Evolutionary conservation across 495 filamentous ascomycete species (phyloP), one percentile per base, ranked within the genome.

Genomic region (Podospora sp.): DNA sequence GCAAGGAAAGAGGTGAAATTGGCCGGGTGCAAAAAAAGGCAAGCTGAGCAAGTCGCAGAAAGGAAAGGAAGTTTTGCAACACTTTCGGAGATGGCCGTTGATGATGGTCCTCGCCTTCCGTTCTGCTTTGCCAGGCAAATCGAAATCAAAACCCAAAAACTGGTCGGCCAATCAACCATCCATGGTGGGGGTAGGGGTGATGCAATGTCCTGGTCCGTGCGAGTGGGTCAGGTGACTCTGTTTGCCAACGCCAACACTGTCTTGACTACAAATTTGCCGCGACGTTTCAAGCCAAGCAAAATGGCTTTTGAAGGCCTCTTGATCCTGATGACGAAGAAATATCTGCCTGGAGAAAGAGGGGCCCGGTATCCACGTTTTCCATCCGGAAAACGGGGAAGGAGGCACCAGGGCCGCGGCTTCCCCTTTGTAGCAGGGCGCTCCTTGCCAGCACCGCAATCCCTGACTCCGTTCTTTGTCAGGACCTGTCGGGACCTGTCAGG

Each of bases 81-180:
- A 50, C 24, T 61, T 52, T 27, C 52, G 59, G 52, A 69, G 51
- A 60, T 55, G 57, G 61, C 65, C 52, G 65, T 71, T 63, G 66
- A 71, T 68, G 69, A 56, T 67, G 26, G 49, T 55, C 35, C 40
- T 46, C 1, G 51, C 40, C 53, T 61, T 46, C 20, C 11, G 21
- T 59, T 6, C 51, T 25, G 14, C 60, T 63, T 60, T 29, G 51
- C 59, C 59, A 56, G 58, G 59, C 64, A 69, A 46, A 64, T 67
- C 57, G 52, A 75, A 75, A 73, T 62, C 70, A 72, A 56, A 71
- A 65, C 66, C 73, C 57, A 68, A 70, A 76, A 73, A 67, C 69
- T 60, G 20, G 65, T 73, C 74, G 72, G 69, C 74, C 74, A 76
- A 76, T 76, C 74, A 76, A 74, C 72, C 64, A 63, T 71, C 72